These are phyloP conservation scores for Auriculariales sp. DNA, from an alignment of 768 basidiomycete genomes.

Conservation along the genomic window DNA sequence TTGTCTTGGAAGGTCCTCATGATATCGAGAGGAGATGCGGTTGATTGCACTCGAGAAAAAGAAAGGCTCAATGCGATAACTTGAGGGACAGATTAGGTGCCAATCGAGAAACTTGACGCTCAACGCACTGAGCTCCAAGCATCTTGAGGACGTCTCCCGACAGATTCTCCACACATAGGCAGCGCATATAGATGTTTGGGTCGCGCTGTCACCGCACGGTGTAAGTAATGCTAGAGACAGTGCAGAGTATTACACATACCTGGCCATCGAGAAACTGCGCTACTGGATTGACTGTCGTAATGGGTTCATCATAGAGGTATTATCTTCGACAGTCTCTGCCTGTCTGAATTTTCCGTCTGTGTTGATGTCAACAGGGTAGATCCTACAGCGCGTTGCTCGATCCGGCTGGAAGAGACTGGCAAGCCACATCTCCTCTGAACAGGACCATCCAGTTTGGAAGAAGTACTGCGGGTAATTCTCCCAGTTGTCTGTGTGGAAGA, in stretches of 20 bases:
- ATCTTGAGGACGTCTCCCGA: background rate
- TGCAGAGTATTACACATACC: too few relatives aligned
- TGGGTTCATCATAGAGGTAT: background rate
- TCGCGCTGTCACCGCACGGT: too few relatives aligned
- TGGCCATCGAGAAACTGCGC: background rate
- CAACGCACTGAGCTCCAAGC: background rate
- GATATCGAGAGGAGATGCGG: background rate
- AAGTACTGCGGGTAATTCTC: background rate
- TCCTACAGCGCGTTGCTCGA: background rate
- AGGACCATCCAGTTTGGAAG: background rate
- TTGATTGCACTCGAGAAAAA: background rate
- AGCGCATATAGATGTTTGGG: too few relatives aligned
- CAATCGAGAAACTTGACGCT: background rate
- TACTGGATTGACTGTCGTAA: background rate
- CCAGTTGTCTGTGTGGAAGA: background rate
- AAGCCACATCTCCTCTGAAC: background rate
- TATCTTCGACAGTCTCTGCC: background rate
- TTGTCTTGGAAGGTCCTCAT: background rate
- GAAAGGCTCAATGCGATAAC: background rate
- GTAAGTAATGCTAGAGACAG: too few relatives aligned
- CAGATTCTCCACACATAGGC: background rate
- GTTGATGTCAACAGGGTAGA: background rate
- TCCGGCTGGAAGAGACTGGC: background rate
- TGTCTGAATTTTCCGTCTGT: background rate
- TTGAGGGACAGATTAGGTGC: background rate